Evolutionary conservation across 2,329 filamentous ascomycete species (phyloP).

Genomic region (Phaeoacremonium minimum): DNA sequence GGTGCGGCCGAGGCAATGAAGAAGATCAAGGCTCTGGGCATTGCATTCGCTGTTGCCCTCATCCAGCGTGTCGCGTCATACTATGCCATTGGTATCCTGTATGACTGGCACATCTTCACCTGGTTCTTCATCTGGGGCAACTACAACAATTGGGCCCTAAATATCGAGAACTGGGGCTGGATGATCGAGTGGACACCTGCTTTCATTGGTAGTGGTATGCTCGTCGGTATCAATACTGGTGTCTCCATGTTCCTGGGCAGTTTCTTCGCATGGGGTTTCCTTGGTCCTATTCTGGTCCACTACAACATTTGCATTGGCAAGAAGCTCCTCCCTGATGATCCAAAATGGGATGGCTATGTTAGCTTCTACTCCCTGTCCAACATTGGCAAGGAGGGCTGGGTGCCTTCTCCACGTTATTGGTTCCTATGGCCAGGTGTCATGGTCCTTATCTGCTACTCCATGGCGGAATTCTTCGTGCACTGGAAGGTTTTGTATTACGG

Average conservation of each 20-base stretch:
- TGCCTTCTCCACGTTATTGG: conserved; percentile 33
- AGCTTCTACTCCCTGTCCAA: conserved; percentile 25
- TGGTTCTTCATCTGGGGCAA: conserved; percentile 50
- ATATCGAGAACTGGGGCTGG: conserved; percentile 56
- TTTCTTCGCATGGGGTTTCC: conserved; percentile 50
- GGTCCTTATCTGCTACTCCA: conserved; percentile 33
- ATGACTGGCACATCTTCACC: conserved; percentile 50
- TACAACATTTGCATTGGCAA: conserved; percentile 41
- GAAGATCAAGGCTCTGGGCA: conserved; percentile 48
- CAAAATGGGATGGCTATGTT: conserved; percentile 37
- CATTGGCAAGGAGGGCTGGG: conserved; percentile 20
- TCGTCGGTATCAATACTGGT: conserved; percentile 54
- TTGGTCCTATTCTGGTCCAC: conserved; percentile 52
- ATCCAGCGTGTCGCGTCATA: conserved; percentile 49
- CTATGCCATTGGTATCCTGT: conserved; percentile 54
- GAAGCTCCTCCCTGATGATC: conserved; percentile 21
- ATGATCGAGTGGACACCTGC: conserved; percentile 53
- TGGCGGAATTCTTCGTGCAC: conserved; percentile 32
- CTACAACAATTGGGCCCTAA: conserved; percentile 32
- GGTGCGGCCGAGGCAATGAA: conserved; percentile 46
- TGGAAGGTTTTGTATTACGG: conserved; percentile 31
- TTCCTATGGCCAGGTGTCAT: conserved; percentile 36
- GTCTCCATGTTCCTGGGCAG: conserved; percentile 53
- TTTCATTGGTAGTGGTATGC: conserved; percentile 55
- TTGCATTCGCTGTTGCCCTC: conserved; percentile 43